Evolutionary conservation across 1,284 basidiomycete genomes (phyloP).

Genomic region (Chondrostereum purpureum): DNA sequence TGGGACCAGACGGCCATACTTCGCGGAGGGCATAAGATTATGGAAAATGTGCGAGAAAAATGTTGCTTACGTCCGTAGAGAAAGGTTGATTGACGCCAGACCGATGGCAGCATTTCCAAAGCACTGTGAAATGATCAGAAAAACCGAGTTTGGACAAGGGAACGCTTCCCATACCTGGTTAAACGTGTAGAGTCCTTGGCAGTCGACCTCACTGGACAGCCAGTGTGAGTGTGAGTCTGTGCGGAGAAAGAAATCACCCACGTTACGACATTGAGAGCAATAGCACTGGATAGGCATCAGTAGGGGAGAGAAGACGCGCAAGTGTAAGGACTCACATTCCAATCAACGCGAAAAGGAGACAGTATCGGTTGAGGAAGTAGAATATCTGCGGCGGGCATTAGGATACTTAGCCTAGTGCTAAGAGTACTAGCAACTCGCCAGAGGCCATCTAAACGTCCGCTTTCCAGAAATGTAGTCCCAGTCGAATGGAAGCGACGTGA

Average conservation of each 20-base stretch:
- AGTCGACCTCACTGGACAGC: constrained; percentile 45
- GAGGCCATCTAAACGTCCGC: constrained; percentile 56
- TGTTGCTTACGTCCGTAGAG: constrained; percentile 54
- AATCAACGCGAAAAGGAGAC: constrained; percentile 57
- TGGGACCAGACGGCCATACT: constrained; percentile 71
- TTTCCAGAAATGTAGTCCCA: constrained; percentile 57
- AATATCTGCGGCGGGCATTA: constrained; percentile 41
- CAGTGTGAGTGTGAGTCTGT: constrained; percentile 9
- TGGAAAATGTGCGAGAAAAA: constrained; percentile 1
- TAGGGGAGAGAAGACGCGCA: neutral
- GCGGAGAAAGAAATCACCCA: constrained; percentile 18
- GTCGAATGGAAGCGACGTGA: constrained; percentile 61
- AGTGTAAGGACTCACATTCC: constrained; percentile 51
- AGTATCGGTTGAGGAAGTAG: constrained; percentile 71
- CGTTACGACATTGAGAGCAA: constrained; percentile 52
- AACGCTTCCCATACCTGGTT: constrained; percentile 60
- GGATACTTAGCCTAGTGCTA: constrained; percentile 3
- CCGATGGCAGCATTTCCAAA: constrained; percentile 68
- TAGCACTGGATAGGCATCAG: constrained; percentile 29
- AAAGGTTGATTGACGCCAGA: constrained; percentile 73
- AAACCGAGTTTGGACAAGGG: too few relatives aligned
- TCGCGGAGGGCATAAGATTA: constrained; percentile 6
- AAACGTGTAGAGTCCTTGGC: constrained; percentile 68
- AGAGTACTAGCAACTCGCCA: constrained; percentile 31
- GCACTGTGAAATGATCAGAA: constrained; percentile 25